Base-by-base conservation (phyloP, 805 yeast species). In the Ogataea populi-albae region DNA sequence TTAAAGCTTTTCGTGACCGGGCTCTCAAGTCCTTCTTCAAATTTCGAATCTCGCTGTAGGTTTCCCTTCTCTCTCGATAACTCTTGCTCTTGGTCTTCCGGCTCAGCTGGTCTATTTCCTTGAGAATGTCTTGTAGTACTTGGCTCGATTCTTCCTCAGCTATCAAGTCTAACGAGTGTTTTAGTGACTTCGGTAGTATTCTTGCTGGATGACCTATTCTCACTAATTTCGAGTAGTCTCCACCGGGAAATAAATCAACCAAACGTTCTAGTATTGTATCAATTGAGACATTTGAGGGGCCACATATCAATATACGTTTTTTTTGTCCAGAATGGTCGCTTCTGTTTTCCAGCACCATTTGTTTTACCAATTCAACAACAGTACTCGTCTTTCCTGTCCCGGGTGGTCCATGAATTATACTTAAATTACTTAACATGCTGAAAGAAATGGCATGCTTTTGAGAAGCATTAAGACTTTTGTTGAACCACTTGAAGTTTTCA, bases 141-240 rank as follows among this genome's bases (percentile, higher is more conserved):
- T 69, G 73, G 1, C 81, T 83, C 4, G 74, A 69, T 18, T 75
- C 70, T 16, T 64, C 66, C 43, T 77, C 79, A 6, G 86, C 72
- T 1, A 86, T 65, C 14, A 84, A 63, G 47, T 89, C 96, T 17
- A 89, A 60, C 0, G 95, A 86, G 55, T 87, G 95, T 16, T 73
- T 66, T 22, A 80, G 59, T 37, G 79, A 81, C 0, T 70, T 50
- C 1, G 73, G 72, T 12, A 87, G 57, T 10, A 91, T 66, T 38
- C 97, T 72, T 1, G 97, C 95, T 0, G 98, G 98, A 57, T 93
- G 97, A 0, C 98, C 98, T 23, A 91, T 72, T 51, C 98, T 69
- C 8, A 91, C 66, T n/a, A 93, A 59, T 32, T 52, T 50, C 6
- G 50, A 27, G 38, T 75, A 53, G 26, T 66, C 59, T 9, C 71